Percentiles rank a stretch among this genome's conserved stretches.
Evolutionary conservation across 805 yeast species (phyloP).

Genomic region (Ogataea ramenticola): DNA sequence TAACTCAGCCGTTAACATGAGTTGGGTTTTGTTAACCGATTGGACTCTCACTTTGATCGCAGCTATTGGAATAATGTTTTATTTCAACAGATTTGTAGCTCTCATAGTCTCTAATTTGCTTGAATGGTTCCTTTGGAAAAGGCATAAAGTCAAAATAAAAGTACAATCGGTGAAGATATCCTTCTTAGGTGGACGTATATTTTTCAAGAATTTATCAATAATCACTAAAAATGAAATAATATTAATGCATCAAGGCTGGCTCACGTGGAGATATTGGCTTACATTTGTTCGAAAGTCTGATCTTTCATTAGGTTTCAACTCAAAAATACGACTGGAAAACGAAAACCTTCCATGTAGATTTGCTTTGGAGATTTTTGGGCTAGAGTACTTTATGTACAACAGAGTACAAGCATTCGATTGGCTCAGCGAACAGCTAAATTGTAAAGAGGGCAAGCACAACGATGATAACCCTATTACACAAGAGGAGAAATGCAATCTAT

Average conservation of each 20-base stretch:
- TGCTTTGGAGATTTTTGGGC: conserved; percentile 57
- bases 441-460: background rate
- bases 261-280: conserved; percentile 94
- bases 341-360: conserved; percentile 49
- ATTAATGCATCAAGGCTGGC: conserved; percentile 59
- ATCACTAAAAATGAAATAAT: conserved; percentile 70
- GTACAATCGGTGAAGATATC: conserved; percentile 73
- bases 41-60: conserved; percentile 68
- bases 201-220: conserved; percentile 67
- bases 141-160: conserved; percentile 48
- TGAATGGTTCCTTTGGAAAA: conserved; percentile 57
- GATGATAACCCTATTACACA: background rate
- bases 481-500: background rate
- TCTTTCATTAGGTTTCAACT: conserved; percentile 18
- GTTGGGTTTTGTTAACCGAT: conserved; percentile 77
- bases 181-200: conserved; percentile 73
- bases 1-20: conserved; percentile 19
- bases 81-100: conserved; percentile 69
- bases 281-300: conserved; percentile 34
- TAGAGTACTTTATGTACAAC: conserved; percentile 80
- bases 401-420: conserved; percentile 70
- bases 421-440: background rate
- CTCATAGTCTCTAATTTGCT: conserved; percentile 42
- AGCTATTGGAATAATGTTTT: conserved; percentile 60
- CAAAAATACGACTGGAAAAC: conserved; percentile 27